These are phyloP conservation scores for Selaginella tamariscina DNA, from an alignment of 75 land plant genomes.

Conservation along the genomic window DNA sequence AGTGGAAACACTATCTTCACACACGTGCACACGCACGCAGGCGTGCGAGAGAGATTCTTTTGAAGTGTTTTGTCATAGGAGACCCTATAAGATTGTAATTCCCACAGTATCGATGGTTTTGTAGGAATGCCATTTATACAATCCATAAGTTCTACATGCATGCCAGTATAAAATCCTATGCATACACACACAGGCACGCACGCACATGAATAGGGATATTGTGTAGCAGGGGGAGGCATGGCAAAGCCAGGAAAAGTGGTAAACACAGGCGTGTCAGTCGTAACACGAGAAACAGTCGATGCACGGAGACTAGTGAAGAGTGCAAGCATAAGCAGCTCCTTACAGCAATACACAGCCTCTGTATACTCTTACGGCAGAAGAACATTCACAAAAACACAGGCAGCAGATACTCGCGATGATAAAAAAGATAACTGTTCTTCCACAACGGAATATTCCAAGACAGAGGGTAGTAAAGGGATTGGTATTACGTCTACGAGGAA, in stretches of 20 bases:
- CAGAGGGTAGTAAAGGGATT: not conserved
- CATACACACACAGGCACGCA: too few relatives aligned
- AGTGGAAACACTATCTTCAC: too few relatives aligned
- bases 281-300: not conserved
- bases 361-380: not conserved
- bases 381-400: not conserved
- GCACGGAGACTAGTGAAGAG: not conserved
- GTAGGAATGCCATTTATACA: too few relatives aligned
- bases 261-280: not conserved
- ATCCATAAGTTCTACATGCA: too few relatives aligned
- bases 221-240: not conserved
- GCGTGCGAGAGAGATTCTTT: too few relatives aligned
- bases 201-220: too few relatives aligned
- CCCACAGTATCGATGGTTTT: too few relatives aligned
- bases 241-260: constrained; percentile 1
- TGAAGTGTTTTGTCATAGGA: too few relatives aligned
- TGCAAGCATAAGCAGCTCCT: not conserved
- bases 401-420: too few relatives aligned
- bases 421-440: not conserved
- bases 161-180: too few relatives aligned
- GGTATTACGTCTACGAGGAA: not conserved
- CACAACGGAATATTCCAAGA: not conserved
- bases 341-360: constrained; percentile 1
- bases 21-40: too few relatives aligned
- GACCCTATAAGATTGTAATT: too few relatives aligned